Conservation (phyloP, 148 eudicot genomes). For the Silene uniflora region DNA sequence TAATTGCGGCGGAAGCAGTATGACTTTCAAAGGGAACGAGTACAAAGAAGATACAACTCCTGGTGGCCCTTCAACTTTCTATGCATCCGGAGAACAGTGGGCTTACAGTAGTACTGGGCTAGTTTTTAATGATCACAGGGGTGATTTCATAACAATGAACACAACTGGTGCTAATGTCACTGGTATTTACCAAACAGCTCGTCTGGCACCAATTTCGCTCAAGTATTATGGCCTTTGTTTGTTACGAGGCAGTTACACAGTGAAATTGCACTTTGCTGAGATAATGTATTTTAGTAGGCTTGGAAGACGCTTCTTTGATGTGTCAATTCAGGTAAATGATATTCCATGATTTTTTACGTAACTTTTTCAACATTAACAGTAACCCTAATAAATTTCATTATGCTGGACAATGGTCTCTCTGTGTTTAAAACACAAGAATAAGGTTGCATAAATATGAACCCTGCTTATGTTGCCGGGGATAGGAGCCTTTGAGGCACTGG, state of each 20-base stretch:
- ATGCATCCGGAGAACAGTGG: conserved; percentile 45
- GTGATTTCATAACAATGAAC: conserved; percentile 30
- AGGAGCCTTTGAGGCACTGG: too few species aligned
- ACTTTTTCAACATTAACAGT: not conserved
- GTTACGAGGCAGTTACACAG: conserved; percentile 54
- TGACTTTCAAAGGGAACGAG: conserved; percentile 31
- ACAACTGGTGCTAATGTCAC: conserved; percentile 30
- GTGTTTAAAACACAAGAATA: too few species aligned
- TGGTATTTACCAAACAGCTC: conserved; percentile 55
- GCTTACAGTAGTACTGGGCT: conserved; percentile 73
- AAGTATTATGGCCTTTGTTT: conserved; percentile 72
- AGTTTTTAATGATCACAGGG: conserved; percentile 24
- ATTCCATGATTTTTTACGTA: conserved; percentile 3
- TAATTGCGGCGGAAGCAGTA: conserved; percentile 67
- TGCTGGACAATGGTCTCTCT: too few species aligned
- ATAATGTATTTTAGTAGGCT: conserved; percentile 48
- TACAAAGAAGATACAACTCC: conserved; percentile 46
- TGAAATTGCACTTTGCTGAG: conserved; percentile 75
- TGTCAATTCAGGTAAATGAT: conserved; percentile 73
- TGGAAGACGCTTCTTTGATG: conserved; percentile 71
- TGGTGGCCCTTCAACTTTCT: conserved; percentile 47
- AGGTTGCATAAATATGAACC: too few species aligned
- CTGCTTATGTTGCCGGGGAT: too few species aligned
- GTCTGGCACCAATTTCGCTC: conserved; percentile 62
- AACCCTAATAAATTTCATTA: too few species aligned